Conservation (phyloP, 2,329 filamentous ascomycete species). For the Aspergillus sp. region DNA sequence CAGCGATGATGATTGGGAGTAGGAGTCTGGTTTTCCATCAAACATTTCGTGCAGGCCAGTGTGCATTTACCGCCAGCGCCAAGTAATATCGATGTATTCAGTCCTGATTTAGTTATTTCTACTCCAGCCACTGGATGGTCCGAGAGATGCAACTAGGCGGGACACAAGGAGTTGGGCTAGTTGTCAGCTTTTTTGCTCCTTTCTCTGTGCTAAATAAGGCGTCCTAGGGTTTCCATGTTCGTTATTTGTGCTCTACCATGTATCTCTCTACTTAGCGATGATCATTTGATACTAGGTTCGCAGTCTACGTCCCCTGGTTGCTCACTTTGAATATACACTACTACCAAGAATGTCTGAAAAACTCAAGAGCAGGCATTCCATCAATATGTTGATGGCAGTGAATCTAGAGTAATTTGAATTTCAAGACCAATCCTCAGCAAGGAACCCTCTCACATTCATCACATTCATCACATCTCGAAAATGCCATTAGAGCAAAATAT, state of each 20-base stretch:
- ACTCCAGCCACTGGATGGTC: conserved; percentile 19
- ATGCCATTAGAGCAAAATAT: neutral
- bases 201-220: neutral
- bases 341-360: neutral
- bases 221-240: neutral
- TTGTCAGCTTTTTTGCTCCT: neutral
- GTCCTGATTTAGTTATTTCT: neutral
- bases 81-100: neutral
- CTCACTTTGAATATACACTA: neutral
- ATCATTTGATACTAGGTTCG: conserved; percentile 2
- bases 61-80: neutral
- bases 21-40: conserved; percentile 22
- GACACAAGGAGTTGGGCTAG: conserved; percentile 17
- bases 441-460: neutral
- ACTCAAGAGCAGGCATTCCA: neutral
- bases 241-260: neutral
- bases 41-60: neutral
- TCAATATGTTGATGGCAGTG: neutral
- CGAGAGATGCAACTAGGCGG: conserved; percentile 1
- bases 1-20: conserved; percentile 78
- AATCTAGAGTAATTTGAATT: neutral
- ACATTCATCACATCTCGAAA: conserved; percentile 17
- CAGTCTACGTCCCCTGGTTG: neutral
- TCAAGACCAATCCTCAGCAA: neutral
- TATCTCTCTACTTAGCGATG: conserved; percentile 10